Base-by-base conservation (phyloP, 495 filamentous ascomycete genomes). In the Podospora comata region DNA sequence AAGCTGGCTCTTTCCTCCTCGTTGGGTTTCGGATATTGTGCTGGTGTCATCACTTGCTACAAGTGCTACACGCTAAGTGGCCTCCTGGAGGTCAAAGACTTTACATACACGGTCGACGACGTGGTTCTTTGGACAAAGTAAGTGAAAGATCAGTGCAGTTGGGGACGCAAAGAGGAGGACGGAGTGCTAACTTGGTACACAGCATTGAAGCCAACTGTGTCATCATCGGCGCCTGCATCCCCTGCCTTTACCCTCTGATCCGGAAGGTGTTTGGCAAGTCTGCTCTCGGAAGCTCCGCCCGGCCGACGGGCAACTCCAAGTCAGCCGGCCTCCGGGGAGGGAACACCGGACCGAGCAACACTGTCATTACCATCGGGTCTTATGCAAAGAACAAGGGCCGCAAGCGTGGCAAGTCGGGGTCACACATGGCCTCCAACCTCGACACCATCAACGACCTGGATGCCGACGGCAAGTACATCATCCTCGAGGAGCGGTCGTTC, bases 51-150 rank as follows among this genome's bases (percentile, higher is more conserved):
- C 5, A 65, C 69, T 7, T 67, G 61, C 28, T 75, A 75, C 67
- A 75, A 75, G 58, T 70, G 64, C 65, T 70, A 63, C 15, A 75
- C 73, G 0, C 58, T 75, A 5, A 39, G 23, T 1, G 67, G 64
- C 18, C 39, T 70, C 0, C 66, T 71, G 32, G n/a, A 58, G 5
- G 34, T 70, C 3, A 16, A 30, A 2, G 73, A 75, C 59, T 75
- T 69, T 53, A 75, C 73, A 16, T 75, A 67, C n/a, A 61, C 67
- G 4, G 71, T 70, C 20, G 71, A 73, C 44, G 67, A 72, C 30
- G 65, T 75, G 4, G 64, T 75, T 2, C 44, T 75, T 26, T 73
- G 69, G 73, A 75, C 73, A 11, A 75, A 73, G 73, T 75, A 30
- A 69, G 68, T 19, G 9, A n/a, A 39, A 16, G 15, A 34, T 2